phyloP scores from a whole-genome alignment of 352 stramenopile genomes.

The Globisporangium paroecandrum region DNA sequence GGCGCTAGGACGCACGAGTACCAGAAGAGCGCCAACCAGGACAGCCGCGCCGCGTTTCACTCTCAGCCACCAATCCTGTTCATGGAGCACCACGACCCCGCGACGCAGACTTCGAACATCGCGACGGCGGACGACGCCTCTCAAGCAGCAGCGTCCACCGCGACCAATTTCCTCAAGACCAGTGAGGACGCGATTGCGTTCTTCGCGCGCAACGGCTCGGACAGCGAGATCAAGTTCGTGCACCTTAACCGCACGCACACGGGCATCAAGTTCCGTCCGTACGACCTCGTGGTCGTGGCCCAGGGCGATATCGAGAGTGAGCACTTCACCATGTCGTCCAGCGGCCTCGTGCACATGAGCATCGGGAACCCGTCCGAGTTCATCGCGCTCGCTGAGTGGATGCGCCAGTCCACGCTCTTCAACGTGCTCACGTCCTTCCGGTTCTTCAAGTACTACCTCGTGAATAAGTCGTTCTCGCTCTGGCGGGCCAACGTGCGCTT shows the following conservation, averaged over 20 bases:
- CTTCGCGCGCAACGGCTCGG: slow-evolving; percentile 89
- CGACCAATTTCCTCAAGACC: slow-evolving; percentile 55
- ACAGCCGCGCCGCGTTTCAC: slow-evolving; percentile 1
- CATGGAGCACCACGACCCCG: slow-evolving; percentile 39
- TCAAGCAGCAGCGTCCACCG: slow-evolving; percentile 49
- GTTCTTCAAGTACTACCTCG: slow-evolving; percentile 94
- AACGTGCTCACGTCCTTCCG: slow-evolving; percentile 92
- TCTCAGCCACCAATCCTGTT: slow-evolving; percentile 37
- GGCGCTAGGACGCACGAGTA: neutral
- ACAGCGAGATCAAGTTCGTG: slow-evolving; percentile 94
- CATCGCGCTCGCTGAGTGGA: slow-evolving; percentile 92
- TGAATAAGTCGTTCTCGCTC: slow-evolving; percentile 87
- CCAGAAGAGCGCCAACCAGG: slow-evolving; percentile 18
- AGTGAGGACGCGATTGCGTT: slow-evolving; percentile 93
- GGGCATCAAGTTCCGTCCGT: slow-evolving; percentile 82
- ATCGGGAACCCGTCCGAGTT: slow-evolving; percentile 87
- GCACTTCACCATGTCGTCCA: slow-evolving; percentile 91
- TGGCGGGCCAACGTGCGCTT: slow-evolving; percentile 90
- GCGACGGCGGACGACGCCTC: slow-evolving; percentile 35
- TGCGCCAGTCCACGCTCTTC: slow-evolving; percentile 92
- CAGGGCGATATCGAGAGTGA: slow-evolving; percentile 78
- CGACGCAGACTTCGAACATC: slow-evolving; percentile 38
- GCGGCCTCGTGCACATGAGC: slow-evolving; percentile 73
- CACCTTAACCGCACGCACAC: slow-evolving; percentile 84
- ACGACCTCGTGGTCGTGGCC: slow-evolving; percentile 88